Base-by-base conservation (phyloP, 2,329 filamentous ascomycete genomes). In the Hypoxylon sp. region DNA sequence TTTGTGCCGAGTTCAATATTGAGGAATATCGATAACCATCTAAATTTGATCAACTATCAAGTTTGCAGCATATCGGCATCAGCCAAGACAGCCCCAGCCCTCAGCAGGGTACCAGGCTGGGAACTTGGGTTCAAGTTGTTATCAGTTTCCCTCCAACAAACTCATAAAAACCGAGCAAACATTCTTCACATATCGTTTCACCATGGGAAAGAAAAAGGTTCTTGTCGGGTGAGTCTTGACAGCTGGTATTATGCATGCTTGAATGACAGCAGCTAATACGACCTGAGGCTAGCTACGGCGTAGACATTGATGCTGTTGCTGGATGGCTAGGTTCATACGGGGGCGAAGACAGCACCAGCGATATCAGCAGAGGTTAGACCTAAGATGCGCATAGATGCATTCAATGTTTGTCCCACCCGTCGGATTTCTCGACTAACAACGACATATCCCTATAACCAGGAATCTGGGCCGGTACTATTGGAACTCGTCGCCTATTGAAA, bases 251-350 rank as follows among this genome's bases (percentile, higher is more conserved):
- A 8, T 48, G 10, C 10, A 40, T n/a, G 20, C 20, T 27, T 54
- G 14, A 35, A 35, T 37, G 20, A 2, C n/a, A 48, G 20, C 5
- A 8, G 30, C 64, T 72, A 40, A 72, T 46, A 30, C 11, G 37
- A 31, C 6, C 2, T 30, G 37, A 20, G 2, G 8, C 46, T 30
- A 84, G 86, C 72, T 92, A 92, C 73, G 90, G 90, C 2, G 89
- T 93, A 25, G 91, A 94, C 68, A 90, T 94, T 27, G 91, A 94
- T 71, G 91, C 91, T n/a, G 90, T 93, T 1, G 88, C 91, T 1
- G 91, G 91, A 7, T 94, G 91, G 92, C 82, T 94, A 0, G 91
- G 91, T 0, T 91, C 88, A 0, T 94, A 94, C 74, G 90, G 90
- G 14, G 91, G 92, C 40, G 87, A 93, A 77, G 91, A 94, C 76